phyloP scores from a whole-genome alignment of 2,329 filamentous ascomycete genomes.

The Aspergillus japonicus region DNA sequence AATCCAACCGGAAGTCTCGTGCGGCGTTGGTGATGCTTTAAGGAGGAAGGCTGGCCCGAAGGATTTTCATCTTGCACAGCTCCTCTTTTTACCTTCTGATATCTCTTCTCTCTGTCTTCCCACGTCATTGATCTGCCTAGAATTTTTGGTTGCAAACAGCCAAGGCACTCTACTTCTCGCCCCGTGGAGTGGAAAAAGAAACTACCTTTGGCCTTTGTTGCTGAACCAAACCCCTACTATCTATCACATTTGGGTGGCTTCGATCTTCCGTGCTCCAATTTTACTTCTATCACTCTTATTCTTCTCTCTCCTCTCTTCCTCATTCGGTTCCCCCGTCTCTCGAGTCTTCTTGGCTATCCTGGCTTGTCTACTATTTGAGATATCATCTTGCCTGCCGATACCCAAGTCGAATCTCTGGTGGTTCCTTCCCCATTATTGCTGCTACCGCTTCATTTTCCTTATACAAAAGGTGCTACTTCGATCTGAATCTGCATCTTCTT shows the following conservation, averaged over 20 bases:
- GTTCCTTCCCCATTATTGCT: not conserved
- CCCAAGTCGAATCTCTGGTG: not conserved
- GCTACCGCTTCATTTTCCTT: not conserved
- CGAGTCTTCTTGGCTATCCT: not conserved
- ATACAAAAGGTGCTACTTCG: not conserved
- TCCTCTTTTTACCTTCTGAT: conserved; percentile 4
- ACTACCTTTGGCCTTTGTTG: not conserved
- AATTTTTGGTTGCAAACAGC: not conserved
- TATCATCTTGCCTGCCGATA: not conserved
- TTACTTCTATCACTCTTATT: not conserved
- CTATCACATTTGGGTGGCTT: conserved; percentile 1
- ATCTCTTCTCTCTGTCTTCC: conserved; percentile 7
- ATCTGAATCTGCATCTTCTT: no score
- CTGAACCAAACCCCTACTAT: conserved; percentile 4
- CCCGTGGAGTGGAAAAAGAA: not conserved
- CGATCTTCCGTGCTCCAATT: not conserved
- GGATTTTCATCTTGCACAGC: conserved; percentile 9
- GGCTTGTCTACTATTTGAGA: not conserved
- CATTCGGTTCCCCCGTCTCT: not conserved
- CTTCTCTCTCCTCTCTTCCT: not conserved
- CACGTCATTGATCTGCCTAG: not conserved
- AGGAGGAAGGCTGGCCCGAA: conserved; percentile 10
- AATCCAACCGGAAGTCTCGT: conserved; percentile 22
- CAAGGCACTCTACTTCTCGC: not conserved
- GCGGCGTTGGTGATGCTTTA: conserved; percentile 20